Conservation (phyloP, 352 stramenopile species). For the Elongisporangium prolatum region DNA sequence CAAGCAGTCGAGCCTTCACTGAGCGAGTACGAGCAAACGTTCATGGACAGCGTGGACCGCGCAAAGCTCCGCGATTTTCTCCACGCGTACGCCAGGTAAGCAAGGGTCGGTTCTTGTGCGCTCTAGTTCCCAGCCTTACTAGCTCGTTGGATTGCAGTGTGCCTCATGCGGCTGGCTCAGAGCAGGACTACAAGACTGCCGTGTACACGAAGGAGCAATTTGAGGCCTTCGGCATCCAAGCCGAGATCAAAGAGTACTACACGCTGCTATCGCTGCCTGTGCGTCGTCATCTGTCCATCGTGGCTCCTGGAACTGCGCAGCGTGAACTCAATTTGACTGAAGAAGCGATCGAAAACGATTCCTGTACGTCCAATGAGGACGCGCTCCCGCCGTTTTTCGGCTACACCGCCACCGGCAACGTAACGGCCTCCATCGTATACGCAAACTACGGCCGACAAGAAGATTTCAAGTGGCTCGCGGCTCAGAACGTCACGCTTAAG, state of each 20-base stretch:
- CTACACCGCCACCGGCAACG: conserved; percentile 63
- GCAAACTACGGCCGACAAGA: conserved; percentile 70
- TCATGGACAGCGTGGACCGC: conserved; percentile 13
- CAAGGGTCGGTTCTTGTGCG: neutral
- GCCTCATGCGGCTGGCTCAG: conserved; percentile 27
- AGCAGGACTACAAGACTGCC: conserved; percentile 35
- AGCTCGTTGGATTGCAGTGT: conserved; percentile 4
- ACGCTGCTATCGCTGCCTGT: conserved; percentile 53
- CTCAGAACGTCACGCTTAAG: conserved; percentile 39
- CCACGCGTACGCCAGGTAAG: conserved; percentile 15
- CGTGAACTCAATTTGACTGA: conserved; percentile 38
- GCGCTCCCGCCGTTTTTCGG: conserved; percentile 68
- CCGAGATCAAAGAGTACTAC: conserved; percentile 57
- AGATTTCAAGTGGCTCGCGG: conserved; percentile 63
- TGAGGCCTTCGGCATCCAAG: conserved; percentile 35
- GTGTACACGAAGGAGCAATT: conserved; percentile 35
- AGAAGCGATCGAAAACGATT: conserved; percentile 47
- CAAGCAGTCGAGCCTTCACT: conserved; percentile 1
- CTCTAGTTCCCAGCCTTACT: neutral
- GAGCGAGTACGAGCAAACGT: conserved; percentile 12
- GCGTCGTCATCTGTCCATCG: conserved; percentile 17
- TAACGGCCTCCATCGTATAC: conserved; percentile 68
- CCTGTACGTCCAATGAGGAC: conserved; percentile 44
- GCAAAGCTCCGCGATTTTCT: conserved; percentile 20
- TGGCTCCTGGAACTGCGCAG: conserved; percentile 13